Base-by-base conservation (phyloP, 768 basidiomycete genomes). In the Nidula microcarpa region DNA sequence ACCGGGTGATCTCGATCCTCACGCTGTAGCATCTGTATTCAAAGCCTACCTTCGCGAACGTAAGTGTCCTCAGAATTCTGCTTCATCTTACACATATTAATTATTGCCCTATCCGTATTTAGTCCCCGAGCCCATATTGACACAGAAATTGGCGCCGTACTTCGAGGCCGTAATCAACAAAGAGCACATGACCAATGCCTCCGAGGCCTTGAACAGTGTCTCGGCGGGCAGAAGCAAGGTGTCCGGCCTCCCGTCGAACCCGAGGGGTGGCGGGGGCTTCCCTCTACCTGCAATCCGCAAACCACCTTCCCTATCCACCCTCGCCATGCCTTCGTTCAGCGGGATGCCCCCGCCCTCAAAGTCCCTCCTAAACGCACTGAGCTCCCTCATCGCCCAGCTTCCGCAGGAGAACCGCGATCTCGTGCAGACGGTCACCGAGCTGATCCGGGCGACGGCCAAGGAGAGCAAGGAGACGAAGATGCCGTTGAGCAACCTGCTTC, bases 31-130 rank as follows among this genome's bases (percentile, higher is more conserved):
- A 16, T 91, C 91, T 23, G 74, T 96, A 33, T 97, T 96, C 73
- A 97, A 96, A 68, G 87, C 91, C 1, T 98, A 85, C 66, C 75
- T 98, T 43, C 87, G 95, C 53, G 94, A 97, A 79, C 73, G 94
- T 96, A 70, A 75, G 94, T 78, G 23, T 30, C 23, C 23, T 6
- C 11, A 34, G 16, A 41, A 54, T 44, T 7, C 48, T 61, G 30
- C 30, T 46, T 48, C 44, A 10, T 51, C 33, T 55, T 34, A 17
- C 17, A 47, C 43, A 18, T 8, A 44, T 48, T 51, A n/a, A 14
- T 30, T 18, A 46, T 3, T 18, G 14, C n/a, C 43, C 18, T 53
- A 8, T 43, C 18, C 47, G 2, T 50, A 17, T 53, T 23, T 60
- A 97, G 94, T 98, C 37, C 95, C 94, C 1, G 88, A 91, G 55